Conservation (phyloP, 306 rosid genomes). For the Carpinus viminea region DNA sequence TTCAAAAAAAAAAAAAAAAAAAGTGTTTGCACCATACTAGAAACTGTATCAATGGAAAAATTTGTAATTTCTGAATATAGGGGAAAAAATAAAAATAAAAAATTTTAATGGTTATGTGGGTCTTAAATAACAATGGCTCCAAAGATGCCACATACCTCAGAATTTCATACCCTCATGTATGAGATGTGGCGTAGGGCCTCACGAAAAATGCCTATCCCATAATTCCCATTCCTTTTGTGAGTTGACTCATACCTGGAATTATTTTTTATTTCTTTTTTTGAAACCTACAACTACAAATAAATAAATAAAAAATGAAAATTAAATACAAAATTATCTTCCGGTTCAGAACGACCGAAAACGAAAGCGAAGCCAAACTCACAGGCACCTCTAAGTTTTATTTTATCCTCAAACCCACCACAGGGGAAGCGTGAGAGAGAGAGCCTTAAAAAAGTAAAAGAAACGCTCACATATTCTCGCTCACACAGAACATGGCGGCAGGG, state of each 20-base stretch:
- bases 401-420: conserved; percentile 37
- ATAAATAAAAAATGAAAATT: conserved; percentile 17
- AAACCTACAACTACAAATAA: neutral
- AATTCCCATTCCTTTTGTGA: too few species aligned
- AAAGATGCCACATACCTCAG: neutral
- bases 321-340: neutral
- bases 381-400: conserved; percentile 19
- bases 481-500: conserved; percentile 58
- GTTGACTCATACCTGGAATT: too few species aligned
- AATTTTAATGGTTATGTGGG: neutral
- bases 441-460: neutral
- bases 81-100: too few species aligned
- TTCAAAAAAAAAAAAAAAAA: too few species aligned
- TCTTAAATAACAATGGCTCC: neutral
- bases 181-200: neutral
- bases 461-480: neutral
- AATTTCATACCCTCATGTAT: neutral
- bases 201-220: neutral
- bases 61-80: too few species aligned
- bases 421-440: conserved; percentile 11
- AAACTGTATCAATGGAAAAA: too few species aligned
- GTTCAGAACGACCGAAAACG: conserved; percentile 9
- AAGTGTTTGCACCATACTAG: too few species aligned
- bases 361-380: neutral
- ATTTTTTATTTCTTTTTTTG: neutral